Evolutionary conservation across 176 grass and related monocot genomes (phyloP).

Genomic region (Musa schizocarpa): DNA sequence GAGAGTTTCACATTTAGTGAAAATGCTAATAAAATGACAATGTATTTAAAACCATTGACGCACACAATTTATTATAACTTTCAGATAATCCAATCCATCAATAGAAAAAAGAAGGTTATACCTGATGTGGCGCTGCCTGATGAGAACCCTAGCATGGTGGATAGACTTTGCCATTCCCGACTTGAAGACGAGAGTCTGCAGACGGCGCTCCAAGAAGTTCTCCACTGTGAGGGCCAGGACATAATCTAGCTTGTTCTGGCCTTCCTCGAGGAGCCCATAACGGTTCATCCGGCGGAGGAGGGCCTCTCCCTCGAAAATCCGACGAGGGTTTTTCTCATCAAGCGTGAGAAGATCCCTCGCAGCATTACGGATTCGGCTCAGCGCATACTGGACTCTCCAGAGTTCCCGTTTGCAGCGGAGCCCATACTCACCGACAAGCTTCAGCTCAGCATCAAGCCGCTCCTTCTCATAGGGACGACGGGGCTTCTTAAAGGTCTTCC

Average conservation of each 20-base stretch:
- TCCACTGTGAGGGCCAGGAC: constrained; percentile 52
- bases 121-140: constrained; percentile 52
- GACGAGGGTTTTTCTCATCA: too few relatives aligned
- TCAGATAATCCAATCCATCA: too few relatives aligned
- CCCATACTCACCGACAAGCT: constrained; percentile 57
- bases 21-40: too few relatives aligned
- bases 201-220: constrained; percentile 45
- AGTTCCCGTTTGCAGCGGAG: constrained; percentile 60
- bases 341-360: constrained; percentile 30
- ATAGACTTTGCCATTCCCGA: constrained; percentile 22
- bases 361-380: constrained; percentile 49
- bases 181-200: constrained; percentile 65
- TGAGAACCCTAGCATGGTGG: constrained; percentile 50
- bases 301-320: too few relatives aligned
- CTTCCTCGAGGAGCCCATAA: constrained; percentile 23
- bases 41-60: too few relatives aligned
- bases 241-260: constrained; percentile 60
- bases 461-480: constrained; percentile 69
- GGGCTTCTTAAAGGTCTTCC: constrained; percentile 70
- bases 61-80: too few relatives aligned
- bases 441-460: constrained; percentile 53
- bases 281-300: too few relatives aligned
- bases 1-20: too few relatives aligned
- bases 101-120: background rate
- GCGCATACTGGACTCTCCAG: constrained; percentile 51